A percentile compares a stretch with the other conserved stretches of the same genome.
Conservation (phyloP, 2,329 filamentous ascomycete genomes). For the Gyromitra esculenta region DNA sequence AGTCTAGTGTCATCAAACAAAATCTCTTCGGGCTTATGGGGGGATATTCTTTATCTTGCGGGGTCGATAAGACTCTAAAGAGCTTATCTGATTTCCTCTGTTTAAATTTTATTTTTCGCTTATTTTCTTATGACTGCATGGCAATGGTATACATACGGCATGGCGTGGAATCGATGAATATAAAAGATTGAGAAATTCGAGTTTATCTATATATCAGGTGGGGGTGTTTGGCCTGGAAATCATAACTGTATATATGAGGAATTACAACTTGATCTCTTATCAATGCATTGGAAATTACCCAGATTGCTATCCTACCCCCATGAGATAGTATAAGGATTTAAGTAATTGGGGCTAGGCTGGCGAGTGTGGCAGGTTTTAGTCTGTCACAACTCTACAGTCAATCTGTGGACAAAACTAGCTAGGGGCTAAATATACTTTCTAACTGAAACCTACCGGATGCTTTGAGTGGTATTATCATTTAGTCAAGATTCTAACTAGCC, state of each 20-base stretch:
- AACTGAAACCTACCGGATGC: not conserved
- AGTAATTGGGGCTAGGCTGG: too few relatives aligned
- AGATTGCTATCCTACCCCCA: too few relatives aligned
- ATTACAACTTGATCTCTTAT: not conserved
- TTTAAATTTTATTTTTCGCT: not conserved
- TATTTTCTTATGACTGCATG: constrained; percentile 3
- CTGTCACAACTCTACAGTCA: too few relatives aligned
- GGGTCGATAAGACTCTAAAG: not conserved
- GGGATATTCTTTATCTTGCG: not conserved
- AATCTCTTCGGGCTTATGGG: not conserved
- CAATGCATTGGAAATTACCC: too few relatives aligned
- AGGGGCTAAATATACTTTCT: not conserved
- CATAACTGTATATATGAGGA: not conserved
- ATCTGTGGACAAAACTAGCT: too few relatives aligned
- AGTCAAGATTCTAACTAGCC: not conserved
- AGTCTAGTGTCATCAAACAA: not conserved
- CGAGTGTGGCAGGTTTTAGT: too few relatives aligned
- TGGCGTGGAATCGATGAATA: not conserved
- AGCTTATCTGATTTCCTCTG: too few relatives aligned
- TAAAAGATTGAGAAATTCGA: not conserved
- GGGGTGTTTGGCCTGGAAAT: not conserved
- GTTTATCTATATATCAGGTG: too few relatives aligned
- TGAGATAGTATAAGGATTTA: too few relatives aligned
- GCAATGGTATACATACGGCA: not conserved
- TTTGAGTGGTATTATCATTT: not conserved